Evolutionary conservation across 2,329 filamentous ascomycete genomes (phyloP).

Genomic region (Geosmithia putterillii): DNA sequence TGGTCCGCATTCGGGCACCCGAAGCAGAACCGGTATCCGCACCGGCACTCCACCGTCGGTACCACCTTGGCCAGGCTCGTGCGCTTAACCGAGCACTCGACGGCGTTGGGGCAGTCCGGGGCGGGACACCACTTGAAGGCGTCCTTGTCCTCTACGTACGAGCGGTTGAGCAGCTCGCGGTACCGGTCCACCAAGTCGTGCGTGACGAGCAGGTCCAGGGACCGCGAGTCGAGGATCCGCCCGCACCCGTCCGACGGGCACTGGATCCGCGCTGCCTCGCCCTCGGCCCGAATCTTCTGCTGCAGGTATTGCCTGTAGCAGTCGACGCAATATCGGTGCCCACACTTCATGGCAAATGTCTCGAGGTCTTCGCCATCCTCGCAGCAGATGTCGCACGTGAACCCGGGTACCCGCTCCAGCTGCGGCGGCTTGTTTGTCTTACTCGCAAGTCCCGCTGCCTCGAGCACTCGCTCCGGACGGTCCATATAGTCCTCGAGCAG

Average conservation of each 20-base stretch:
- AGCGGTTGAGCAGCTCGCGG: constrained; percentile 74
- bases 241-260: constrained; percentile 83
- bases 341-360: constrained; percentile 91
- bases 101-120: constrained; percentile 88
- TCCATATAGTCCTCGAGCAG: constrained; percentile 97
- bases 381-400: constrained; percentile 91
- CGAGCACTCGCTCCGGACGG: constrained; percentile 62
- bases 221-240: constrained; percentile 82
- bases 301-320: constrained; percentile 86
- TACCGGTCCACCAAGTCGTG: constrained; percentile 52
- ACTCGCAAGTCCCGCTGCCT: constrained; percentile 69
- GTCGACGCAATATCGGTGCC: constrained; percentile 82
- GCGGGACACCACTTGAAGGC: constrained; percentile 95
- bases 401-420: constrained; percentile 60
- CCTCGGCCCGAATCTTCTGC: constrained; percentile 91
- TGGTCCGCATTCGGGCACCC: constrained; percentile 85
- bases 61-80: constrained; percentile 77
- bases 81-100: constrained; percentile 80
- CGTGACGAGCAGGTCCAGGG: constrained; percentile 64
- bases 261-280: constrained; percentile 87
- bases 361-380: constrained; percentile 68
- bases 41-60: constrained; percentile 77
- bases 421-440: constrained; percentile 49
- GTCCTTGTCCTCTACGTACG: constrained; percentile 95
- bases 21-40: constrained; percentile 86